Evolutionary conservation across 192 early-diverging fungal species (phyloP).

Genomic region (Haplosporangium gracile): DNA sequence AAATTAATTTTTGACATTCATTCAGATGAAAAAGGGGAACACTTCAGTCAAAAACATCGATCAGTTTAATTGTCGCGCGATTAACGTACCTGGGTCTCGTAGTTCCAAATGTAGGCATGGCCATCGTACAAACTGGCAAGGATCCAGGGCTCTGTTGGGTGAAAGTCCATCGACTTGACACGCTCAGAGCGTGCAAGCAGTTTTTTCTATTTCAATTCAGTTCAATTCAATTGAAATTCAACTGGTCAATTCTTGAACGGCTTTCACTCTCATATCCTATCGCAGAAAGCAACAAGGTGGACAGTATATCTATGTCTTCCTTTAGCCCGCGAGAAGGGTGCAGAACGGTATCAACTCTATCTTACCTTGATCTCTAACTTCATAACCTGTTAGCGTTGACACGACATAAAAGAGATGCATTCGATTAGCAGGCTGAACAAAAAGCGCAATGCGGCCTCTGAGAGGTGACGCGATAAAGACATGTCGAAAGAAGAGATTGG

Average conservation of each 20-base stretch:
- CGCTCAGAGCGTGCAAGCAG: constrained; percentile 87
- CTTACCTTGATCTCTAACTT: constrained; percentile 58
- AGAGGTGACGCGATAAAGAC: not conserved
- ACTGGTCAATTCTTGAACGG: not conserved
- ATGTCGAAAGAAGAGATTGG: not conserved
- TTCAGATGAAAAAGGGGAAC: not conserved
- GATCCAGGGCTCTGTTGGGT: constrained; percentile 99
- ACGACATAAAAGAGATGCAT: not conserved
- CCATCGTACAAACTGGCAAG: constrained; percentile 98
- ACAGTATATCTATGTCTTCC: not conserved
- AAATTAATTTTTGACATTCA: not conserved
- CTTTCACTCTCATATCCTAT: not conserved
- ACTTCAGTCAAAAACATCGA: not conserved
- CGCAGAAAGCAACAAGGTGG: not conserved
- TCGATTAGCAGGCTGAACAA: not conserved
- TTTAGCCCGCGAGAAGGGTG: not conserved
- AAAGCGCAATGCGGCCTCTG: not conserved
- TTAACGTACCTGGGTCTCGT: constrained; percentile 89
- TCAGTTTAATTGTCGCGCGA: not conserved
- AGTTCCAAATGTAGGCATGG: constrained; percentile 97
- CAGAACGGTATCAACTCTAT: not conserved
- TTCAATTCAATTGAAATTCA: not conserved
- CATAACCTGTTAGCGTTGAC: constrained; percentile 29
- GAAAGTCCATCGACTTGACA: constrained; percentile 98
- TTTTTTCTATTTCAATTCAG: constrained; percentile 57